Percentiles rank a stretch among this genome's conserved stretches.
phyloP scores from a whole-genome alignment of 2,329 filamentous ascomycete species.

The Arthrobotrys pseudoclavata region DNA sequence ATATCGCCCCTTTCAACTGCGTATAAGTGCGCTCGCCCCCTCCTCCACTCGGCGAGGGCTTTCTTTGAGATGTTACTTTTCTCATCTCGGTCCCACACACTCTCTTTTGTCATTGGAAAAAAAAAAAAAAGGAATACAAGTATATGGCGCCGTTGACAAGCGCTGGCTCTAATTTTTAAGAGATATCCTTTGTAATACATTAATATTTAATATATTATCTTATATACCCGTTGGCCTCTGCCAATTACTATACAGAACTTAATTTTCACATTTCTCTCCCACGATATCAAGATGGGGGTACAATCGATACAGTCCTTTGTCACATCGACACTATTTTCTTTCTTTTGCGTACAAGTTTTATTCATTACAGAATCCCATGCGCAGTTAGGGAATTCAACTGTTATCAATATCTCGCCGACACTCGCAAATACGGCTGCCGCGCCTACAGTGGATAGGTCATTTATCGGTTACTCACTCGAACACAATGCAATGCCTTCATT shows the following conservation, averaged over 20 bases:
- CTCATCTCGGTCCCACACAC: background rate
- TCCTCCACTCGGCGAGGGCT: background rate
- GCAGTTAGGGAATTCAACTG: conserved; percentile 12
- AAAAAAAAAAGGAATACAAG: background rate
- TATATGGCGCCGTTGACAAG: background rate
- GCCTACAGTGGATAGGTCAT: conserved; percentile 47
- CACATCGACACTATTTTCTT: conserved; percentile 34
- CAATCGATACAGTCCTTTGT: conserved; percentile 1
- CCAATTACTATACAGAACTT: background rate
- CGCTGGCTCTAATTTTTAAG: background rate
- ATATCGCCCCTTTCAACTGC: background rate
- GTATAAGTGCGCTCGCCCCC: conserved; percentile 19
- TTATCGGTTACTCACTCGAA: conserved; percentile 51
- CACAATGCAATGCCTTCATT: conserved; percentile 26
- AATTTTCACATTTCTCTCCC: background rate
- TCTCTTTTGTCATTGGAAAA: conserved; percentile 1
- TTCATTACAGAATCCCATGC: conserved; percentile 40
- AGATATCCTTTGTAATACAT: background rate
- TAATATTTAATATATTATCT: background rate
- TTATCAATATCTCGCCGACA: conserved; percentile 50
- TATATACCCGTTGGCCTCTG: background rate
- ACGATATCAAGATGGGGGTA: conserved; percentile 37
- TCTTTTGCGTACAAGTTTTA: conserved; percentile 25
- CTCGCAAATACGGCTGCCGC: conserved; percentile 26
- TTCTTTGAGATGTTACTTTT: background rate